These are phyloP conservation scores for Boechera divaricarpa DNA, from an alignment of 345 rosid genomes.

Conservation along the genomic window DNA sequence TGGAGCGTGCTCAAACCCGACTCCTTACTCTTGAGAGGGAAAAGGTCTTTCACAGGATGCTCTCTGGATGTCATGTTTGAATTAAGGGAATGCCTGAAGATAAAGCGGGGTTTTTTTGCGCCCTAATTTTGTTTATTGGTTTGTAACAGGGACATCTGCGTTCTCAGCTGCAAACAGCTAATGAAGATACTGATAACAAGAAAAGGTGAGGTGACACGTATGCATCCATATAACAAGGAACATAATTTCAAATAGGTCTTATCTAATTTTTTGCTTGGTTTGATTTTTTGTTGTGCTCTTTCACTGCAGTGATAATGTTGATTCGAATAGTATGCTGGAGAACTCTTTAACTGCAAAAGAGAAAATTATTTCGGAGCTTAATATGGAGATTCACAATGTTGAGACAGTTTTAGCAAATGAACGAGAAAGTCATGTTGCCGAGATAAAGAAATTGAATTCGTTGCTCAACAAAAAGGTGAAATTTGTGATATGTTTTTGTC, in stretches of 20 bases:
- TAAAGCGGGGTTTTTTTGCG: background rate
- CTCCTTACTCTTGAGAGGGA: constrained; percentile 96
- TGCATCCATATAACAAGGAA: constrained; percentile 24
- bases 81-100: constrained; percentile 9
- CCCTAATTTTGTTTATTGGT: constrained; percentile 25
- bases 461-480: constrained; percentile 77
- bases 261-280: constrained; percentile 9
- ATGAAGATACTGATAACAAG: constrained; percentile 77
- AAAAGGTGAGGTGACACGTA: constrained; percentile 57
- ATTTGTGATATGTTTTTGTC: constrained; percentile 10
- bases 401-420: constrained; percentile 79
- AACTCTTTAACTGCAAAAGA: constrained; percentile 90
- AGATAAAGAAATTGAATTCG: constrained; percentile 77
- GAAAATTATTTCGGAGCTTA: constrained; percentile 91
- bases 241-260: constrained; percentile 8
- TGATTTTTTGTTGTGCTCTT: constrained; percentile 22
- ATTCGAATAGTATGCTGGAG: constrained; percentile 84
- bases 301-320: constrained; percentile 68
- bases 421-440: constrained; percentile 80
- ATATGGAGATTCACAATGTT: constrained; percentile 85
- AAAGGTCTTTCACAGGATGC: constrained; percentile 56
- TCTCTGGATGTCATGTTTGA: constrained; percentile 29
- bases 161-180: constrained; percentile 83
- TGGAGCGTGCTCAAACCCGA: constrained; percentile 96
- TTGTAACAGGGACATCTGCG: constrained; percentile 77